Conservation (phyloP, 2,329 filamentous ascomycete species). For the Rhinocladiella mackenziei region DNA sequence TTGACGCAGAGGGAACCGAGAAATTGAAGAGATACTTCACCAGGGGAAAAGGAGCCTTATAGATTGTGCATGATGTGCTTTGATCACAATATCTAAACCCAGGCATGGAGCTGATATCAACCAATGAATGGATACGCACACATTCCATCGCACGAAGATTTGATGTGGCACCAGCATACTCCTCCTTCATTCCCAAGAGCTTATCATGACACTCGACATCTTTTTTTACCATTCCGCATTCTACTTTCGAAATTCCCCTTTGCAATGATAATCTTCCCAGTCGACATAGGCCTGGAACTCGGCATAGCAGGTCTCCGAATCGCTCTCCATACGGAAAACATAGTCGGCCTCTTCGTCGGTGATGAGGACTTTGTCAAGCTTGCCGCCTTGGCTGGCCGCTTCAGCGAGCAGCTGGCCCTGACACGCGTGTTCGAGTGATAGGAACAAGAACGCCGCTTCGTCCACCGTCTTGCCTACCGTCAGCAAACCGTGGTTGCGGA, state of each 20-base stretch:
- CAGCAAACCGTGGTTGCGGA: slow-evolving; percentile 41
- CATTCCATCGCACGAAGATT: not conserved
- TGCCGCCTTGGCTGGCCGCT: slow-evolving; percentile 53
- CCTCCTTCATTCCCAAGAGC: not conserved
- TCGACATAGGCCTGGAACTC: slow-evolving; percentile 30
- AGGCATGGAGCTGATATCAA: not conserved
- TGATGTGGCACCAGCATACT: not conserved
- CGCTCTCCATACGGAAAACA: slow-evolving; percentile 24
- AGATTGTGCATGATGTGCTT: slow-evolving; percentile 6
- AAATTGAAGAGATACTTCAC: too few relatives aligned
- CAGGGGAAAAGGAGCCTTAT: not conserved
- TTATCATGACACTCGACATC: not conserved
- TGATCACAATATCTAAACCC: not conserved
- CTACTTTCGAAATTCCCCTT: slow-evolving; percentile 26
- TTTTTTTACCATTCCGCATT: not conserved
- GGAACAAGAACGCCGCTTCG: slow-evolving; percentile 68
- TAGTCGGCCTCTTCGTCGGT: slow-evolving; percentile 39
- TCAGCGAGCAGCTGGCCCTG: slow-evolving; percentile 65
- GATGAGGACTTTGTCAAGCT: slow-evolving; percentile 50
- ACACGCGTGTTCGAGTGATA: slow-evolving; percentile 64
- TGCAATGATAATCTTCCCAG: slow-evolving; percentile 25
- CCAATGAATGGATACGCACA: slow-evolving; percentile 12
- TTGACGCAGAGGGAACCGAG: too few relatives aligned
- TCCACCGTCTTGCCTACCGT: slow-evolving; percentile 69
- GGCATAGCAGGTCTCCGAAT: slow-evolving; percentile 25